Evolutionary conservation across 2,329 filamentous ascomycete species (phyloP).

Genomic region (Alternaria gaisen): DNA sequence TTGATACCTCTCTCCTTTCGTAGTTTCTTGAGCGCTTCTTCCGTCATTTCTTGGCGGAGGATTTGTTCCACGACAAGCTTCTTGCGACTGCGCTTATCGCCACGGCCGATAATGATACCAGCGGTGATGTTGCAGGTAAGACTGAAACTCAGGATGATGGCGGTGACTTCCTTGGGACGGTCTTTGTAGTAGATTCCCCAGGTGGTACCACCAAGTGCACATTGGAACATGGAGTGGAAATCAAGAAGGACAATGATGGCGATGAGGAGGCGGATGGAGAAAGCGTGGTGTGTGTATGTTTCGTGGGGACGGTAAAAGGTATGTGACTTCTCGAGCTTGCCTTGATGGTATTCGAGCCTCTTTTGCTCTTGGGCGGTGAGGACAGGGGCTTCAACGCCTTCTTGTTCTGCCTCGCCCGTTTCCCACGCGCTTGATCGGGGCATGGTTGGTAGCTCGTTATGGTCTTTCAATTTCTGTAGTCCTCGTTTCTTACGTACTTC

Average conservation of each 20-base stretch:
- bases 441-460: constrained; percentile 70
- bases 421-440: constrained; percentile 54
- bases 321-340: constrained; percentile 81
- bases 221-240: constrained; percentile 80
- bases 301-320: constrained; percentile 91
- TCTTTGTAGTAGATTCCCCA: constrained; percentile 78
- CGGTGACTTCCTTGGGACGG: constrained; percentile 78
- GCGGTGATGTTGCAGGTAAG: constrained; percentile 81
- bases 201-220: constrained; percentile 78
- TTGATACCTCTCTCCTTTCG: constrained; percentile 55
- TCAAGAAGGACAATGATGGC: constrained; percentile 80
- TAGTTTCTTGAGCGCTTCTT: constrained; percentile 66
- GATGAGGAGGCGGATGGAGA: constrained; percentile 76
- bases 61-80: constrained; percentile 83
- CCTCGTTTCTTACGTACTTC: constrained; percentile 67
- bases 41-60: constrained; percentile 77
- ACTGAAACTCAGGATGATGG: constrained; percentile 79
- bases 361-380: constrained; percentile 71
- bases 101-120: constrained; percentile 77
- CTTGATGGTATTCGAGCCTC: constrained; percentile 77
- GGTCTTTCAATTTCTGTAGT: constrained; percentile 70
- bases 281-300: constrained; percentile 82
- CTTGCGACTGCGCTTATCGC: constrained; percentile 80
- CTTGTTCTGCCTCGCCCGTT: constrained; percentile 42
- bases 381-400: constrained; percentile 62